Conservation (phyloP, 106 monocot genomes). For the Platanthera zijinensis region DNA sequence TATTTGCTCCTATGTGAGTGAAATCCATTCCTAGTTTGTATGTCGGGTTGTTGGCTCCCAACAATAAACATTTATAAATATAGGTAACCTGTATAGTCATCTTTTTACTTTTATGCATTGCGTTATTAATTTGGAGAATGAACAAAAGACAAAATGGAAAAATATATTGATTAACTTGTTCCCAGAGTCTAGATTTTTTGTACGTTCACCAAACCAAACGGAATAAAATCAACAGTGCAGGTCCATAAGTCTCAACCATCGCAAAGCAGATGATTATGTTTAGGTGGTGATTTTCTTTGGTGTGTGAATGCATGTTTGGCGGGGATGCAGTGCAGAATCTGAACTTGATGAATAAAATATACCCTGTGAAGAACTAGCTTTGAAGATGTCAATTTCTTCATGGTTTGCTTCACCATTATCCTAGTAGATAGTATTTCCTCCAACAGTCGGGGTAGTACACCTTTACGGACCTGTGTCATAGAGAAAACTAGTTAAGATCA, state of each 20-base stretch:
- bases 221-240: not conserved
- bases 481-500: constrained; percentile 4
- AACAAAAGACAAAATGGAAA: no score
- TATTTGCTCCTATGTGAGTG: no score
- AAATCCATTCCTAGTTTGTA: no score
- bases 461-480: constrained; percentile 70
- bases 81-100: no score
- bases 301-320: not conserved
- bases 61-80: no score
- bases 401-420: constrained; percentile 91
- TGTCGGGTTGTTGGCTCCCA: no score
- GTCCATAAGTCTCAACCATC: not conserved
- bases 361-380: constrained; percentile 66
- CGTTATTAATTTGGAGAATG: no score
- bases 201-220: not conserved
- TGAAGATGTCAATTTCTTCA: constrained; percentile 78
- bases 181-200: no score
- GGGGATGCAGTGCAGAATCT: not conserved
- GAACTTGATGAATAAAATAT: constrained; percentile 11
- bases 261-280: not conserved
- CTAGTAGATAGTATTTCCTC: constrained; percentile 95
- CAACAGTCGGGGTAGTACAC: constrained; percentile 73
- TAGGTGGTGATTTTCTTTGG: not conserved
- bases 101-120: no score
- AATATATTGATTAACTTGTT: no score